Base-by-base conservation (phyloP, 495 filamentous ascomycete species). In the Saxophila tyrrhenica region DNA sequence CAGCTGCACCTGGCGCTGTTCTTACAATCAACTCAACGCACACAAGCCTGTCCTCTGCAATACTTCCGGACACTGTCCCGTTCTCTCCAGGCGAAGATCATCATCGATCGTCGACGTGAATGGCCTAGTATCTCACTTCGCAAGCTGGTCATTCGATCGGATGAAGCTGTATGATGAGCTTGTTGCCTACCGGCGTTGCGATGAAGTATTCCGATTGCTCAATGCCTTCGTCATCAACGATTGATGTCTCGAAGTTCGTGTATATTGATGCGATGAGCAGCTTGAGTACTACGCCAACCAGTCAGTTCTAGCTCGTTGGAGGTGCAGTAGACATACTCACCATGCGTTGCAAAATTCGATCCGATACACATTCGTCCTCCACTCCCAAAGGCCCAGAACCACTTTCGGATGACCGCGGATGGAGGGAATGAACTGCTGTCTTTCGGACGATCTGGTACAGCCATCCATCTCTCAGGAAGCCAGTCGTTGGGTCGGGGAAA, bases 351-450 rank as follows among this genome's bases (percentile, higher is more conserved):
- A 45, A 90, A 81, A 61, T 87, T 78, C 22, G 74, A 82, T 1
- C 87, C 87, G 13, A 91, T 73, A 59, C 87, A 92, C 85, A 88
- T 89, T 50, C 87, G 69, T 0, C 84, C 84, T 1, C 87, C 87
- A 51, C 83, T 87, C 1, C 84, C 80, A 71, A 92, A 92, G 0
- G 86, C 86, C 87, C 87, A 92, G 64, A 89, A 89, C 73, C 81
- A 83, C 23, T 82, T 70, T 43, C 75, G 70, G 61, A 78, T 74
- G 59, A 83, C 78, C 23, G 59, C 61, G n/a, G 41, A n/a, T 44
- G 16, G 16, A 44, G 41, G 41, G 19, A 44, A 44, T 7, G 41
- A 44, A 21, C 16, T 21, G 15, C 7, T n/a, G 21, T 21, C 47
- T 19, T 59, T 52, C 45, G 73, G 15, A 29, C 23, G 49, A 41